Evolutionary conservation across 1,139 yeast species (phyloP).

Genomic region (Geotrichum fermentans): DNA sequence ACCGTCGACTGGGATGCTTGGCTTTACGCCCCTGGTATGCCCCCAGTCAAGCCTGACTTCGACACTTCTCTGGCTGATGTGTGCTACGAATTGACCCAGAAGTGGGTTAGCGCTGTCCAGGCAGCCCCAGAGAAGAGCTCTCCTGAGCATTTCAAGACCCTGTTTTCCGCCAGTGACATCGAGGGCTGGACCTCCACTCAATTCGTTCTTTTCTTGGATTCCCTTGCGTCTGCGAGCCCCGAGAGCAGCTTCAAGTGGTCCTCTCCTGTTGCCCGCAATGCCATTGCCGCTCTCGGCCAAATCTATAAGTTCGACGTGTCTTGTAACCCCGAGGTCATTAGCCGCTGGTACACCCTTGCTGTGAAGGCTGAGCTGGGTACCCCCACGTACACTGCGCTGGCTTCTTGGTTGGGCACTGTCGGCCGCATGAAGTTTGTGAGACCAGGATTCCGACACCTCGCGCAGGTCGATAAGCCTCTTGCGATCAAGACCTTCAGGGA

Average conservation of each 20-base stretch:
- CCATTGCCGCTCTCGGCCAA: conserved; percentile 42
- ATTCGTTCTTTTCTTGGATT: conserved; percentile 70
- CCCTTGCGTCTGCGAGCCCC: conserved; percentile 39
- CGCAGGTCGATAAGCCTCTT: conserved; percentile 56
- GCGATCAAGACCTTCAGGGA: conserved; percentile 63
- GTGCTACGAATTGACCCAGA: conserved; percentile 60
- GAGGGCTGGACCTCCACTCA: conserved; percentile 64
- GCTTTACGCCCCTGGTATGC: conserved; percentile 79
- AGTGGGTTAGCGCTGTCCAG: conserved; percentile 48
- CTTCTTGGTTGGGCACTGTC: conserved; percentile 83
- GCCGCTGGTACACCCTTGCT: conserved; percentile 65
- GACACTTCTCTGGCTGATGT: conserved; percentile 73
- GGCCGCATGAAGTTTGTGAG: conserved; percentile 95
- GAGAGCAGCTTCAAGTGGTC: conserved; percentile 8
- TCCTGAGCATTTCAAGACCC: conserved; percentile 25
- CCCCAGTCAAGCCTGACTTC: conserved; percentile 70
- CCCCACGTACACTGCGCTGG: conserved; percentile 48
- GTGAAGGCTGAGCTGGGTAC: conserved; percentile 39
- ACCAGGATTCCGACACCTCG: conserved; percentile 69
- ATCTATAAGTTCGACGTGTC: conserved; percentile 50
- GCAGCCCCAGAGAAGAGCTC: conserved; percentile 30
- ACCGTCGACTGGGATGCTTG: conserved; percentile 79
- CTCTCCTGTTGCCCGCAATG: conserved; percentile 27
- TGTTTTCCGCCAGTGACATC: conserved; percentile 46
- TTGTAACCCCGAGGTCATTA: conserved; percentile 73